A percentile compares a stretch with the other conserved stretches of the same genome.
phyloP scores from a whole-genome alignment of 345 rosid genomes.

The Zanthoxylum bungeanum region DNA sequence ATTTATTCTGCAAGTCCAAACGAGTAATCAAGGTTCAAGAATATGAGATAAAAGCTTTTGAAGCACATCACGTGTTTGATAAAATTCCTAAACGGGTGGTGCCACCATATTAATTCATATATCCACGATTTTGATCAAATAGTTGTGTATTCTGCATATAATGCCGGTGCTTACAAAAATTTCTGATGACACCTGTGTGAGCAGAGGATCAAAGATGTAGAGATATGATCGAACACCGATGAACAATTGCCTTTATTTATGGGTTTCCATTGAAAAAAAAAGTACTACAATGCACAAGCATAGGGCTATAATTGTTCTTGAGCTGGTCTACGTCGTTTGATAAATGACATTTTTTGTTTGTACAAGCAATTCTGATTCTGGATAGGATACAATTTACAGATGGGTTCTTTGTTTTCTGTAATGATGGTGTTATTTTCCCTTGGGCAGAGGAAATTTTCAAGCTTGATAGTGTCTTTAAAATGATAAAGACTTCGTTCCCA shows the following conservation, averaged over 20 bases:
- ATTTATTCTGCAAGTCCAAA: too few relatives aligned
- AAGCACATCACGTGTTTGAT: neutral
- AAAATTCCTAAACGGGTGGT: neutral
- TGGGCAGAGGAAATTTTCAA: neutral
- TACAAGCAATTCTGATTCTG: neutral
- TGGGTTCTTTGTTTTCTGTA: neutral
- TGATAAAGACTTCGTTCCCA: constrained; percentile 2
- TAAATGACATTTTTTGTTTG: neutral
- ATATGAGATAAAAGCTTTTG: neutral
- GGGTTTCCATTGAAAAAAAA: too few relatives aligned
- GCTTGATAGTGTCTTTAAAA: constrained; percentile 5
- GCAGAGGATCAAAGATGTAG: too few relatives aligned
- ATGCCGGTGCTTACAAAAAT: too few relatives aligned
- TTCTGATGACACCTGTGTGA: too few relatives aligned
- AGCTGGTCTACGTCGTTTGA: neutral
- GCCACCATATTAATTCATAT: too few relatives aligned
- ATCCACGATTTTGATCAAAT: too few relatives aligned
- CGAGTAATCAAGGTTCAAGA: neutral
- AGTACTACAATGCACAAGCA: too few relatives aligned
- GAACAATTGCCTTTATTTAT: too few relatives aligned
- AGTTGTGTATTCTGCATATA: too few relatives aligned
- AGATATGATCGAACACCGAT: too few relatives aligned
- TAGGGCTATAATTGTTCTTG: too few relatives aligned
- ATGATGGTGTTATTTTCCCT: neutral
- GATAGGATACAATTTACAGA: neutral